Conservation (phyloP, 768 basidiomycete genomes). For the Tulasnella sp. region DNA sequence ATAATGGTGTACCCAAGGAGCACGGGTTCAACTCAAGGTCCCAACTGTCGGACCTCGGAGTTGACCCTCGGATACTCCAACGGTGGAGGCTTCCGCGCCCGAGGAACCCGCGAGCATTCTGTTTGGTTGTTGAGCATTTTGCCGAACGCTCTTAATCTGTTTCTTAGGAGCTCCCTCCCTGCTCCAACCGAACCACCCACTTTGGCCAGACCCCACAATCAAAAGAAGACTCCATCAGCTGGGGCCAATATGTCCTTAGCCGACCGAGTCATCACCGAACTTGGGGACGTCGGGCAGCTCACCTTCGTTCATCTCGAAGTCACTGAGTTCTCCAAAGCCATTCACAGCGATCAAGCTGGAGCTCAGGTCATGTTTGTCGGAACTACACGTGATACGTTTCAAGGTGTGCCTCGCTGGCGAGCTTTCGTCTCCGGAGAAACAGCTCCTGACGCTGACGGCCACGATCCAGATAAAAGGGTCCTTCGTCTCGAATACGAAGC, state of each 20-base stretch:
- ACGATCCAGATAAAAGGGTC: slow-evolving; percentile 48
- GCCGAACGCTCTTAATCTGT: no score
- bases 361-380: slow-evolving; percentile 71
- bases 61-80: no score
- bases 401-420: slow-evolving; percentile 37
- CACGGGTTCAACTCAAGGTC: no score
- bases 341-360: slow-evolving; percentile 53
- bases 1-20: no score
- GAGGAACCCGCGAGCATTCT: no score
- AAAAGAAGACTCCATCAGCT: no score
- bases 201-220: no score
- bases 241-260: not conserved
- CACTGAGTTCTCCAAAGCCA: slow-evolving; percentile 45
- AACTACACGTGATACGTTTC: slow-evolving; percentile 75
- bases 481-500: slow-evolving; percentile 72
- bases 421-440: not conserved
- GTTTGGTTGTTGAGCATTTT: no score
- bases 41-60: no score
- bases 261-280: slow-evolving; percentile 17
- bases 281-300: slow-evolving; percentile 41
- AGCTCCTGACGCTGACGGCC: not conserved
- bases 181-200: no score
- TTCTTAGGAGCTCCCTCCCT: no score
- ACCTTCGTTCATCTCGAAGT: slow-evolving; percentile 50
- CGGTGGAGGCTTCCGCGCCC: no score